These are phyloP conservation scores for Paramecium sexaurelia DNA, from an alignment of 73 alveolate species.

Conservation along the genomic window DNA sequence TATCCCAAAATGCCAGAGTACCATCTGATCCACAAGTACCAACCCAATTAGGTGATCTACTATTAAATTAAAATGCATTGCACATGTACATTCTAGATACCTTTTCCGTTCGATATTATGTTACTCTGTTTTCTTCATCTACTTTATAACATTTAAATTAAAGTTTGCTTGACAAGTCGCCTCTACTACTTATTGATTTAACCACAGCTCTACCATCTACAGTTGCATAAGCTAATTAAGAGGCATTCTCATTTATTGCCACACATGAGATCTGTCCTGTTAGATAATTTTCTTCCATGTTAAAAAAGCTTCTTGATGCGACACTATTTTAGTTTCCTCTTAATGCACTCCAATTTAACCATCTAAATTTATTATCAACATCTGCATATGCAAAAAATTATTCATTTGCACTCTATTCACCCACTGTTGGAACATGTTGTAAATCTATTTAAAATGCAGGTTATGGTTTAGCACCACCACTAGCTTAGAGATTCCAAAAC, in stretches of 20 bases:
- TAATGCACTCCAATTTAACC: slow-evolving; percentile 27
- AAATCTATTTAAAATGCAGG: slow-evolving; percentile 13
- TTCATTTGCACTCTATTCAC: neutral
- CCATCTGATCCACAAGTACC: slow-evolving; percentile 63
- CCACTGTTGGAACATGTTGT: slow-evolving; percentile 4
- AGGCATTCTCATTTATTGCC: neutral
- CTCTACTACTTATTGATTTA: neutral
- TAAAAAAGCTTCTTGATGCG: slow-evolving; percentile 28
- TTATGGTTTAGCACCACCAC: neutral
- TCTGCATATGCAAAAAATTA: slow-evolving; percentile 45
- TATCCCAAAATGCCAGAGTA: slow-evolving; percentile 47
- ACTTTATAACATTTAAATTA: neutral
- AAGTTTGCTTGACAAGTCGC: neutral
- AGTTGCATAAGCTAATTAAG: slow-evolving; percentile 36
- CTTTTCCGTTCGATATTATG: neutral
- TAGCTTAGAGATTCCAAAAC: slow-evolving; percentile 15
- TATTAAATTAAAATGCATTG: neutral
- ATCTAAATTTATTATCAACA: neutral
- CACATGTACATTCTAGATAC: neutral
- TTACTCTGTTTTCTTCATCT: neutral
- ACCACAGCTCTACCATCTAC: slow-evolving; percentile 51
- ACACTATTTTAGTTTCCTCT: neutral
- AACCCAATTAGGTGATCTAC: neutral
- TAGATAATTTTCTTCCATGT: neutral
- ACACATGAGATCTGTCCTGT: slow-evolving; percentile 1